Conservation (phyloP, 495 filamentous ascomycete species). For the Paragyromitra xinjiangensis region DNA sequence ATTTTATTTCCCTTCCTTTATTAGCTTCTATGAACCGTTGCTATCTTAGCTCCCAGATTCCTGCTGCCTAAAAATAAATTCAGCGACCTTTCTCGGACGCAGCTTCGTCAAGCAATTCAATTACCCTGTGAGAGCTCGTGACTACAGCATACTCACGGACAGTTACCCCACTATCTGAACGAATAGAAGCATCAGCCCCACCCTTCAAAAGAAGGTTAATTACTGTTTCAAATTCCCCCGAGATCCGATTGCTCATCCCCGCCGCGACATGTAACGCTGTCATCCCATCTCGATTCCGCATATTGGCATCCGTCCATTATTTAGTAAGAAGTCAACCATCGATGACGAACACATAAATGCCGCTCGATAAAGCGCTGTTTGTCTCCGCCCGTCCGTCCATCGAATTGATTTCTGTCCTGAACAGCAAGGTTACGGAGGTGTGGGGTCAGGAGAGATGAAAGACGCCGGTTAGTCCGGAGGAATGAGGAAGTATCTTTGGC, state of each 20-base stretch:
- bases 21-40: not conserved
- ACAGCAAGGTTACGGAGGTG: conserved; percentile 22
- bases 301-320: conserved; percentile 19
- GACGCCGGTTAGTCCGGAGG: conserved; percentile 15
- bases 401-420: conserved; percentile 9
- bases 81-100: not conserved
- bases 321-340: conserved; percentile 22
- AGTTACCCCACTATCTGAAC: conserved; percentile 5
- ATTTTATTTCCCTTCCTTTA: not conserved
- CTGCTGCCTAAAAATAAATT: not conserved
- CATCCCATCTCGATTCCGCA: conserved; percentile 25
- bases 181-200: conserved; percentile 21
- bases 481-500: conserved; percentile 21
- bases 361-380: conserved; percentile 28
- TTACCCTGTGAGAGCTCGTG: not conserved
- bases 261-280: conserved; percentile 20
- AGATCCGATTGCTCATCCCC: not conserved
- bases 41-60: not conserved
- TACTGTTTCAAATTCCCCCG: not conserved
- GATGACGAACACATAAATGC: conserved; percentile 12
- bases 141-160: conserved; percentile 3
- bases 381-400: conserved; percentile 1
- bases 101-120: not conserved
- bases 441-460: conserved; percentile 32
- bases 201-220: conserved; percentile 19